Percentiles rank a stretch among this genome's conserved stretches.
These are phyloP conservation scores for Ophiostoma fasciatum DNA, from an alignment of 2,329 filamentous ascomycete species.

Conservation along the genomic window DNA sequence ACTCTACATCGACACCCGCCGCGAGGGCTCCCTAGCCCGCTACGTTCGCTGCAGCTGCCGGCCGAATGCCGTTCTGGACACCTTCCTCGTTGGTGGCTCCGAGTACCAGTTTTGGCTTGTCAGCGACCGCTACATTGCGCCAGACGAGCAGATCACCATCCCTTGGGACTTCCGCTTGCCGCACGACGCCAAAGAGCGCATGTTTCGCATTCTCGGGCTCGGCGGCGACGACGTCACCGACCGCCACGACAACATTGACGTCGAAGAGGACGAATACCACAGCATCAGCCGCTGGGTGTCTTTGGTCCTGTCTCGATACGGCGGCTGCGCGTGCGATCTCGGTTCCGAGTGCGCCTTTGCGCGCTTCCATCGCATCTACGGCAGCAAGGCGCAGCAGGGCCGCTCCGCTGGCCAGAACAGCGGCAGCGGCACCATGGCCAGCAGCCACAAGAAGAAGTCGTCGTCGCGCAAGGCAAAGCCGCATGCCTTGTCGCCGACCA, in stretches of 20 bases:
- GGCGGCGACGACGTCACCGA: slow-evolving; percentile 41
- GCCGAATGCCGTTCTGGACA: slow-evolving; percentile 79
- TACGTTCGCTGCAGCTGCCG: slow-evolving; percentile 87
- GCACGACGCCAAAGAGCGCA: slow-evolving; percentile 37
- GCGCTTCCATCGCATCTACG: slow-evolving; percentile 45
- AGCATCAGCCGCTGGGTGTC: slow-evolving; percentile 50
- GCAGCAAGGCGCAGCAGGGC: slow-evolving; percentile 26
- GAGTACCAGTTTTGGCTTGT: slow-evolving; percentile 91
- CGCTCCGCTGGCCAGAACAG: no score
- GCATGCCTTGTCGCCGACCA: slow-evolving; percentile 44
- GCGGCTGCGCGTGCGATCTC: slow-evolving; percentile 61
- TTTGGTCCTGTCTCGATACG: slow-evolving; percentile 59
- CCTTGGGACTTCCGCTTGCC: slow-evolving; percentile 54
- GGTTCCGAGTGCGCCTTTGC: slow-evolving; percentile 48
- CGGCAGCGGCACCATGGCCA: background rate
- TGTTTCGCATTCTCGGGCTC: slow-evolving; percentile 45
- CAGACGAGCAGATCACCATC: slow-evolving; percentile 47
- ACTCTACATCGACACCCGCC: slow-evolving; percentile 82
- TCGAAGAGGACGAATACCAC: slow-evolving; percentile 45
- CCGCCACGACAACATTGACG: slow-evolving; percentile 35
- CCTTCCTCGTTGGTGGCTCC: slow-evolving; percentile 60
- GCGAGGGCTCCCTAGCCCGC: slow-evolving; percentile 71
- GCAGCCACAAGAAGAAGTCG: slow-evolving; percentile 30
- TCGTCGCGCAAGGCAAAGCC: slow-evolving; percentile 35
- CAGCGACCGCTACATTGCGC: slow-evolving; percentile 58